Conservation (phyloP, 1,284 basidiomycete species). For the Garcileccinum viscosum region DNA sequence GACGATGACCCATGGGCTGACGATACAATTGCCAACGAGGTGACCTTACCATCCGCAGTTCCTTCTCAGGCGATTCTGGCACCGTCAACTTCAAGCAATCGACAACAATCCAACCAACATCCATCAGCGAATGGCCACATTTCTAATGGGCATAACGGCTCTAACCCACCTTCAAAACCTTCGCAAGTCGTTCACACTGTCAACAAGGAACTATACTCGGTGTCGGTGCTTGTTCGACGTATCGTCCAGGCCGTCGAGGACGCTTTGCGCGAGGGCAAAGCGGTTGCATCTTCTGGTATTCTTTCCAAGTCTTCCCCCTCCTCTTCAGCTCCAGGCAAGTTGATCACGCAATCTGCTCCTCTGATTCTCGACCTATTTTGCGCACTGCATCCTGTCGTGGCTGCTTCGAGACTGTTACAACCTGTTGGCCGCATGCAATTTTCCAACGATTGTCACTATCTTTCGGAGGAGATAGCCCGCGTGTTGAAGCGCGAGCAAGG, state of each 20-base stretch:
- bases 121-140: conserved; percentile 38
- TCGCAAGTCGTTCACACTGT: conserved; percentile 16
- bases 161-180: conserved; percentile 22
- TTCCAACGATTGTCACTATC: conserved; percentile 85
- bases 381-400: conserved; percentile 80
- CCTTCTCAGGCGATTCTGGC: conserved; percentile 48
- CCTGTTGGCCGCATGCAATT: conserved; percentile 77
- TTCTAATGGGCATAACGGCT: conserved; percentile 16
- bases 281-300: conserved; percentile 61
- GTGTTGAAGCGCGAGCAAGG: conserved; percentile 39
- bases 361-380: conserved; percentile 83
- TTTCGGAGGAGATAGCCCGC: conserved; percentile 57
- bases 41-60: conserved; percentile 29
- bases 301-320: conserved; percentile 43
- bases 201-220: conserved; percentile 62
- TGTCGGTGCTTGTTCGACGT: conserved; percentile 60
- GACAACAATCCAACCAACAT: conserved; percentile 40
- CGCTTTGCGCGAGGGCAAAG: conserved; percentile 62
- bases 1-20: conserved; percentile 75
- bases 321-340: conserved; percentile 49
- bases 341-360: conserved; percentile 66
- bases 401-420: conserved; percentile 58
- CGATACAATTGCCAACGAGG: conserved; percentile 34
- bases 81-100: conserved; percentile 50
- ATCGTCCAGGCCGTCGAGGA: conserved; percentile 67